Evolutionary conservation across 768 basidiomycete genomes (phyloP), one percentile per base, ranked within the genome.

Genomic region (Candolleomyces aberdarensis): DNA sequence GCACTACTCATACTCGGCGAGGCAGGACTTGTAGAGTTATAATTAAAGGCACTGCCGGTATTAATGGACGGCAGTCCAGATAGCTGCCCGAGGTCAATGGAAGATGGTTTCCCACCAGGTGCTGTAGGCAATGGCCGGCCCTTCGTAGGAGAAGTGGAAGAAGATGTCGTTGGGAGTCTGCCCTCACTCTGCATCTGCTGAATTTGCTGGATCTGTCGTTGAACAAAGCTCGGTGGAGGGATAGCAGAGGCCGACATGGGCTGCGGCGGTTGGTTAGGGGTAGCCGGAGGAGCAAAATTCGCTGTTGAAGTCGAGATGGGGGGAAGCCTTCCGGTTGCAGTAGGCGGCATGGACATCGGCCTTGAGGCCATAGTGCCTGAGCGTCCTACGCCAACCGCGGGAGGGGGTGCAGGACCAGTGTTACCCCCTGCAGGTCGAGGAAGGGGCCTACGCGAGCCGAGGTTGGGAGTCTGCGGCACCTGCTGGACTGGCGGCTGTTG

Each of bases 401-500:
- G 15, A 36, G 20, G 47, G 36, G 17, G 36, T n/a, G 50, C 17
- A 26, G 26, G 3, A 3, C 26, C 26, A 26, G 26, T 26, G 22
- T 51, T 50, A 56, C 41, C 53, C 5, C 32, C 19, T 22, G 36
- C 43, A 26, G 48, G 53, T 8, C 14, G 53, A 19, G 56, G 56
- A 17, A 26, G 43, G 40, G 32, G 47, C 20, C 44, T 56, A 31
- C 40, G 14, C 46, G 31, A 56, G 49, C 19, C 46, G 63, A 14
- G 36, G 41, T 48, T 50, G 69, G 4, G 44, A 63, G 49, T 47
- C 19, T 52, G 70, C 44, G 54, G 66, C 41, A 22, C 51, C 56
- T 32, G 62, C 52, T 6, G 64, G 62, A 11, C 67, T 31, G 26
- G 62, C 49, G 9, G 64, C 20, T 56, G 55, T 41, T 55, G 67